Evolutionary conservation across 164 flowering plant genomes (phyloP).

Genomic region (Umbellularia californica): DNA sequence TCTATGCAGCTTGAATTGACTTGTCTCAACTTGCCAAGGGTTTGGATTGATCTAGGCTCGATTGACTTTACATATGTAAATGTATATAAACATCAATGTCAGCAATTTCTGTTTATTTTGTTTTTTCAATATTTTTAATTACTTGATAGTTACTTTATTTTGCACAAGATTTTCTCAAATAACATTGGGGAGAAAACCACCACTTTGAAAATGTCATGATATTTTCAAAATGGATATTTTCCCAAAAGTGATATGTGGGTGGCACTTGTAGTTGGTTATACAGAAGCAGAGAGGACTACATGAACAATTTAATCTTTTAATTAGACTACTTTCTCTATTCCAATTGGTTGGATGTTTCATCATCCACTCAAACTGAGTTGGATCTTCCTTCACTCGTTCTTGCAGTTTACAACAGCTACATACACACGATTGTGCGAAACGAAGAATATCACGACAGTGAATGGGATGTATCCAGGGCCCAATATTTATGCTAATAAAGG

Average conservation of each 20-base stretch:
- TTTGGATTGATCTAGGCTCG: too few species aligned
- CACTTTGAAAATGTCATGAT: too few species aligned
- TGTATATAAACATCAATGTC: too few species aligned
- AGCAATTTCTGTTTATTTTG: too few species aligned
- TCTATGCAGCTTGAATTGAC: too few species aligned
- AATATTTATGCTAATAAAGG: conserved; percentile 24
- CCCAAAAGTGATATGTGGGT: background rate
- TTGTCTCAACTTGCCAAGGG: too few species aligned
- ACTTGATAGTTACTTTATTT: too few species aligned
- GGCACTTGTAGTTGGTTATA: background rate
- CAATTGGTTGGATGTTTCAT: background rate
- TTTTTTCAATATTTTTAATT: too few species aligned
- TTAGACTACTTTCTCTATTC: background rate
- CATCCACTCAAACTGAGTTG: background rate
- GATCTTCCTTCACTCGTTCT: background rate
- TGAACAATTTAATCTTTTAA: background rate
- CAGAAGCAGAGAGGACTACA: background rate
- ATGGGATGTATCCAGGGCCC: conserved; percentile 41
- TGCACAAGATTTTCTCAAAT: too few species aligned
- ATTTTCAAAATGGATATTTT: too few species aligned
- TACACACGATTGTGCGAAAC: conserved; percentile 27
- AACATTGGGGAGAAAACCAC: too few species aligned
- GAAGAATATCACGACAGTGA: conserved; percentile 35
- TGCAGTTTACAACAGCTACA: conserved; percentile 22
- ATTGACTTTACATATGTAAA: too few species aligned